phyloP scores from a whole-genome alignment of 2,329 filamentous ascomycete genomes.

The Xylariaceae sp. region DNA sequence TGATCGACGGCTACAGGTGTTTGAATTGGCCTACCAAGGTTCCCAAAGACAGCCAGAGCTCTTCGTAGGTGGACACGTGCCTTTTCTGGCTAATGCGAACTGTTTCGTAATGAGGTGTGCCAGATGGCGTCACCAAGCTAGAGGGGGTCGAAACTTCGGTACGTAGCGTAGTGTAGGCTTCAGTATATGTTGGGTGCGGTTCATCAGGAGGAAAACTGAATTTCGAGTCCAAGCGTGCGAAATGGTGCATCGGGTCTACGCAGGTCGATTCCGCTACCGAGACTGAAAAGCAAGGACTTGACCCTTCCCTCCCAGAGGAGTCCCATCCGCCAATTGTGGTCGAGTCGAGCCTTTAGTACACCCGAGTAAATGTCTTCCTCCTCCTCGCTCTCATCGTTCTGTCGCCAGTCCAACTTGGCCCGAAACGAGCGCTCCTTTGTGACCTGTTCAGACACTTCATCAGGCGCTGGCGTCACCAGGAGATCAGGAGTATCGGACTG shows the following conservation, averaged over 20 bases:
- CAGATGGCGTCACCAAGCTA: not conserved
- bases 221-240: constrained; percentile 67
- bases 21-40: constrained; percentile 1
- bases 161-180: not conserved
- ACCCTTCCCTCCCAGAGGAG: constrained; percentile 88
- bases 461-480: not conserved
- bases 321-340: constrained; percentile 81
- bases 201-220: constrained; percentile 70
- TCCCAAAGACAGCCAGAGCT: not conserved
- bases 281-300: constrained; percentile 86
- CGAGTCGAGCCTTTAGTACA: constrained; percentile 82
- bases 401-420: constrained; percentile 47
- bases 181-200: constrained; percentile 25
- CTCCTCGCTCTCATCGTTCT: constrained; percentile 14
- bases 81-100: not conserved
- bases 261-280: constrained; percentile 81
- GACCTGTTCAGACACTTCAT: not conserved
- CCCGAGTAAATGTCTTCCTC: constrained; percentile 69
- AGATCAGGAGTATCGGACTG: constrained; percentile 6
- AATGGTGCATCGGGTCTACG: constrained; percentile 71
- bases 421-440: constrained; percentile 40
- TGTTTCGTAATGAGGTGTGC: not conserved
- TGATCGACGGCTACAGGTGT: not conserved
- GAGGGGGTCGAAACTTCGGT: not conserved
- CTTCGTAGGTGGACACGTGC: not conserved